Conservation (phyloP, 345 rosid species). For the Populus alba region DNA sequence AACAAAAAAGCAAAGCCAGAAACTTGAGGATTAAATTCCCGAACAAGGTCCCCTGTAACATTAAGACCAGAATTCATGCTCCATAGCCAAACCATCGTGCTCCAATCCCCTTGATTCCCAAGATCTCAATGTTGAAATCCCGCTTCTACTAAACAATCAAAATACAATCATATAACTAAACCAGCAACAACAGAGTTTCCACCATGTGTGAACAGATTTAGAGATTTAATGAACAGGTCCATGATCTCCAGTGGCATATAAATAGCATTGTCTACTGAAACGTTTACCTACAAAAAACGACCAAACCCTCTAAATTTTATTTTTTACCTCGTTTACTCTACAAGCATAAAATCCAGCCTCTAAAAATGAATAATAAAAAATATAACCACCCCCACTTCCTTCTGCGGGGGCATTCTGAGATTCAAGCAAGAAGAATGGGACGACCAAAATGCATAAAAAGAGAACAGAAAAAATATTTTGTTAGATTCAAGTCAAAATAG, state of each 20-base stretch:
- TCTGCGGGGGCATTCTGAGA: background rate
- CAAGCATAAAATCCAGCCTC: background rate
- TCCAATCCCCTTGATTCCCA: background rate
- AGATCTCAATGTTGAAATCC: background rate
- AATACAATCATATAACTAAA: background rate
- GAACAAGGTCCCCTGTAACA: background rate
- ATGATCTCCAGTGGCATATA: background rate
- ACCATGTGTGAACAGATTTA: background rate
- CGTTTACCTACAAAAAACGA: background rate
- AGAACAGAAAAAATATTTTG: conserved; percentile 8
- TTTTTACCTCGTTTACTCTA: background rate
- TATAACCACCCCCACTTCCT: background rate
- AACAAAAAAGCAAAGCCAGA: background rate
- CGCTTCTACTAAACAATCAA: background rate
- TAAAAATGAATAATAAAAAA: background rate
- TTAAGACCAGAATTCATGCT: background rate
- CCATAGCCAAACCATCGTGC: background rate
- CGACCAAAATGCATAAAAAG: conserved; percentile 3
- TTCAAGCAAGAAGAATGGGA: conserved; percentile 26
- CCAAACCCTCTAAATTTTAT: background rate
- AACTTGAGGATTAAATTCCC: background rate
- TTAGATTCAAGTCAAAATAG: conserved; percentile 44
- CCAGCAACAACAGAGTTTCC: background rate
- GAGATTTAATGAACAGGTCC: background rate
- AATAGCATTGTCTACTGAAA: background rate